Evolutionary conservation across 495 filamentous ascomycete species (phyloP).

Genomic region (Chaetomium cochliodes): DNA sequence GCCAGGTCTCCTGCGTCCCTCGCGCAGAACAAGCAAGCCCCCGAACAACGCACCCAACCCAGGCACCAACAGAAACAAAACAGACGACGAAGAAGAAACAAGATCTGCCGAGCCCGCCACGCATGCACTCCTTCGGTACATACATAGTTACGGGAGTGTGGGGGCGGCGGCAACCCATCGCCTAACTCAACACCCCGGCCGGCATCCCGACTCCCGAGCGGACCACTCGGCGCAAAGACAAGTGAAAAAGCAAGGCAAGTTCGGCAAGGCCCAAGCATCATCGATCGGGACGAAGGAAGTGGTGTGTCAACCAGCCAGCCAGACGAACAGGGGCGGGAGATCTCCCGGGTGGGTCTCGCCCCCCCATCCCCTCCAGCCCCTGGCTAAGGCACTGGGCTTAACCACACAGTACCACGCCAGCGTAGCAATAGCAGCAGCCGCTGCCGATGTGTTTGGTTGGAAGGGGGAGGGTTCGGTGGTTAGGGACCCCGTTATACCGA

Average conservation of each 20-base stretch:
- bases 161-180: no score
- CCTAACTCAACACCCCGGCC: not conserved
- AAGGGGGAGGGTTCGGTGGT: no score
- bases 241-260: not conserved
- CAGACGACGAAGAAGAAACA: slow-evolving; percentile 6
- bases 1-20: no score
- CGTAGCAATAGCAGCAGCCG: not conserved
- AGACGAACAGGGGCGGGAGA: not conserved
- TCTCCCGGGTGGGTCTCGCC: not conserved
- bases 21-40: no score
- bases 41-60: no score
- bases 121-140: no score
- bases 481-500: no score
- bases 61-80: not conserved
- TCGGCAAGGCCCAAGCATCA: no score
- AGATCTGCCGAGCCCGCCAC: slow-evolving; percentile 6
- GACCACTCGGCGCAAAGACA: not conserved
- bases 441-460: no score
- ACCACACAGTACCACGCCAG: not conserved
- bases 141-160: not conserved
- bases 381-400: not conserved
- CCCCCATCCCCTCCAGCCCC: not conserved
- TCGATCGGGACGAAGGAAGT: no score
- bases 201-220: not conserved
- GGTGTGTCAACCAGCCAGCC: not conserved